Conservation (phyloP, 108 stramenopile genomes). For the Parmales sp. region DNA sequence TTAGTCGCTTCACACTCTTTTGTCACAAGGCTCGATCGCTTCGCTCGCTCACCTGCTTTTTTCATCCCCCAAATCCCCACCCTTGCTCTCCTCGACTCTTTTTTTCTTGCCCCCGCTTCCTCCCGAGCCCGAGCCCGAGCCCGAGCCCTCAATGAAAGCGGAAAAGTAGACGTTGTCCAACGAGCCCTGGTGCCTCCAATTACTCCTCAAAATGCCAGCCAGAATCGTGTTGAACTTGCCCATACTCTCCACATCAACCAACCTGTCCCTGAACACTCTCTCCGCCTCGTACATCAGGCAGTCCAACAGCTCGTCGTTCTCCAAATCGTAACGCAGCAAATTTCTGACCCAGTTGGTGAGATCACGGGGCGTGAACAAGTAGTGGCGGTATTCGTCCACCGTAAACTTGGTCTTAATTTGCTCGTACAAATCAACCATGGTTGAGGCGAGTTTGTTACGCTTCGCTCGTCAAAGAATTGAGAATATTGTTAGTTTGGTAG, state of each 20-base stretch:
- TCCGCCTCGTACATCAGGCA: slow-evolving; percentile 41
- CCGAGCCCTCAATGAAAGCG: slow-evolving; percentile 12
- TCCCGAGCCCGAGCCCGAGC: no score
- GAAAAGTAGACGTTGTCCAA: slow-evolving; percentile 19
- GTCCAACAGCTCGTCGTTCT: slow-evolving; percentile 30
- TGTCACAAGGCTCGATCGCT: no score
- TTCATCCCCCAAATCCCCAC: not conserved
- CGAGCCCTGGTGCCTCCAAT: slow-evolving; percentile 14
- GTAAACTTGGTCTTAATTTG: slow-evolving; percentile 30
- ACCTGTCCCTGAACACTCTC: slow-evolving; percentile 36
- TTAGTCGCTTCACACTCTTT: no score
- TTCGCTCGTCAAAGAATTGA: slow-evolving; percentile 16
- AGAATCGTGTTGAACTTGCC: slow-evolving; percentile 31
- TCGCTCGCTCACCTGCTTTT: not conserved
- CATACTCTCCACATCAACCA: slow-evolving; percentile 24
- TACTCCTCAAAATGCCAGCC: slow-evolving; percentile 14
- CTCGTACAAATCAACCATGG: slow-evolving; percentile 39
- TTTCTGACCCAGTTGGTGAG: slow-evolving; percentile 37
- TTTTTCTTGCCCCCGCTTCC: not conserved
- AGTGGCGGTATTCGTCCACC: slow-evolving; percentile 48
- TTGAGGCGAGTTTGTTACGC: slow-evolving; percentile 27
- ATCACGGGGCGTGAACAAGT: slow-evolving; percentile 51
- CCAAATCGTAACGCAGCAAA: slow-evolving; percentile 41
- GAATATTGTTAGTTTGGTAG: no score
- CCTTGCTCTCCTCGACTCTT: slow-evolving; percentile 6